Conservation (phyloP, 306 rosid genomes). For the Cucurbita maxima region DNA sequence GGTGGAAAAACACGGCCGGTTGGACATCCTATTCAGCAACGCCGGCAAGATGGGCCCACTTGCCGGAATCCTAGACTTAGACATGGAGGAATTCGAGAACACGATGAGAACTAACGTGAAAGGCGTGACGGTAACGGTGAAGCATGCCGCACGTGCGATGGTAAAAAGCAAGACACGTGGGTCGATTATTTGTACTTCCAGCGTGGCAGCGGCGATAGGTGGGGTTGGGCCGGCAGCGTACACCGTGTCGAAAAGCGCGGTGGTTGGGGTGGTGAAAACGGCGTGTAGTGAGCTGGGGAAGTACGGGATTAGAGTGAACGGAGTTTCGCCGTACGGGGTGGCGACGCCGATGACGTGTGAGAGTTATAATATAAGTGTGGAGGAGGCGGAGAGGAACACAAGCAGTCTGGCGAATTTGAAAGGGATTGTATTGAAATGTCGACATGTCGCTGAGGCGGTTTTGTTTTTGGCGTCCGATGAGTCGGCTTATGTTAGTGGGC, state of each 20-base stretch:
- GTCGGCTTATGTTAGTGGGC: conserved; percentile 59
- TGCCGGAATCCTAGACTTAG: conserved; percentile 49
- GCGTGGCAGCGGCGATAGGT: conserved; percentile 49
- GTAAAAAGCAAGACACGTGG: conserved; percentile 34
- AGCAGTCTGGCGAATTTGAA: conserved; percentile 39
- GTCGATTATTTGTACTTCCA: conserved; percentile 68
- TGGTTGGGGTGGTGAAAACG: conserved; percentile 46
- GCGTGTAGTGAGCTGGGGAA: conserved; percentile 72
- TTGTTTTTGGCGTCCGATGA: conserved; percentile 77
- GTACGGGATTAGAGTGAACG: conserved; percentile 66
- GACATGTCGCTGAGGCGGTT: conserved; percentile 70
- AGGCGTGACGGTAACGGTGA: conserved; percentile 52
- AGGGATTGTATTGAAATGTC: conserved; percentile 54
- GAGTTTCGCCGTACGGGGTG: conserved; percentile 71
- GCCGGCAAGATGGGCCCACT: conserved; percentile 61
- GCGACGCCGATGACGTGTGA: conserved; percentile 64
- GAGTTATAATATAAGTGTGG: conserved; percentile 27
- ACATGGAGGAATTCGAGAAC: conserved; percentile 41
- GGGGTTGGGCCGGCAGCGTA: conserved; percentile 61
- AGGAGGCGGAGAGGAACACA: conserved; percentile 32
- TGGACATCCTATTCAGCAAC: conserved; percentile 66
- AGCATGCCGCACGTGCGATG: conserved; percentile 65
- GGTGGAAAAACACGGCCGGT: conserved; percentile 40
- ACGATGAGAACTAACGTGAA: conserved; percentile 55
- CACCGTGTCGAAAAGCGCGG: conserved; percentile 54